A percentile compares a stretch with the other conserved stretches of the same genome.
Conservation (phyloP, 352 stramenopile genomes). For the Phytophthora sansomeana region DNA sequence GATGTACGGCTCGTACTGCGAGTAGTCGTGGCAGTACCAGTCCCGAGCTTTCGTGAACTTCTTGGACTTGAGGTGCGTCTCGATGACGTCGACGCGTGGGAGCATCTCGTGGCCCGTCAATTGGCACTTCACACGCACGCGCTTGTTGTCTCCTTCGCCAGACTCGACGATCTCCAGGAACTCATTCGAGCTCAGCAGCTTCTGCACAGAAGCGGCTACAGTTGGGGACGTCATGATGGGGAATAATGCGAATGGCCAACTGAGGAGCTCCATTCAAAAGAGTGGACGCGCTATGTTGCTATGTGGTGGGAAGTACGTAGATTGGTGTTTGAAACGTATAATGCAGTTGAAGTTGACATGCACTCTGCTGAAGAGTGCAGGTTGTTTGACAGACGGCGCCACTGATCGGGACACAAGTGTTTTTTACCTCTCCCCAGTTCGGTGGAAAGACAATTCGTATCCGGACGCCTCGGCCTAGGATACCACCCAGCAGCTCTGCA, state of each 20-base stretch:
- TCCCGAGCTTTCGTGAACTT: constrained; percentile 84
- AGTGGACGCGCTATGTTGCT: constrained; percentile 6
- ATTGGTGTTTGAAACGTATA: not conserved
- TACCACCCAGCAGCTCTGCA: no score
- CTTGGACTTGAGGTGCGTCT: constrained; percentile 77
- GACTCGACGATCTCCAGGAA: constrained; percentile 64
- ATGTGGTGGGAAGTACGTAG: not conserved
- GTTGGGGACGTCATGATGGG: constrained; percentile 13
- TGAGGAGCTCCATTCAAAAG: constrained; percentile 37
- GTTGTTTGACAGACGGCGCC: not conserved
- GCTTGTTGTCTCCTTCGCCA: constrained; percentile 53
- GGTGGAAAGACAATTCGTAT: no score
- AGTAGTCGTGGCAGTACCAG: constrained; percentile 92
- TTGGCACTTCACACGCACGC: constrained; percentile 71
- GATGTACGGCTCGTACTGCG: constrained; percentile 92
- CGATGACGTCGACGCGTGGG: constrained; percentile 63
- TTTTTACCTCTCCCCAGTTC: no score
- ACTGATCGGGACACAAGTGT: no score
- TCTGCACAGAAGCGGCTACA: constrained; percentile 49
- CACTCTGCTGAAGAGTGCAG: not conserved
- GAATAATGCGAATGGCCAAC: constrained; percentile 8
- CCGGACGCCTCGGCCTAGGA: no score
- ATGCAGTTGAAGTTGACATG: not conserved
- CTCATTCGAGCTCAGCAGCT: constrained; percentile 55
- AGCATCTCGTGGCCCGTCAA: constrained; percentile 86